phyloP scores from a whole-genome alignment of 805 yeast genomes.

The Sugiyamaella lignohabitans region DNA sequence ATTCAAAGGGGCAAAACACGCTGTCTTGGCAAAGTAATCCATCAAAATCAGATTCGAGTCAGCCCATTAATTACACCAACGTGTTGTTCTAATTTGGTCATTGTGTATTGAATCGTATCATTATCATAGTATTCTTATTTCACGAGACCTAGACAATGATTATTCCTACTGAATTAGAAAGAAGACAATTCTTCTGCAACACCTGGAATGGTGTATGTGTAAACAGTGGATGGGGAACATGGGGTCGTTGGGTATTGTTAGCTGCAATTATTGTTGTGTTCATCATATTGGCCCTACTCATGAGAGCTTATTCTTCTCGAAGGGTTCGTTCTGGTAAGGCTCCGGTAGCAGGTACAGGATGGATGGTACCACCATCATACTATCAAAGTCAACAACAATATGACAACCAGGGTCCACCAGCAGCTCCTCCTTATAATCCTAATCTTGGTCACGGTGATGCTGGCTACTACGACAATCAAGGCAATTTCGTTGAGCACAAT shows the following conservation, averaged over 20 bases:
- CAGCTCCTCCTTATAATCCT: constrained; percentile 27
- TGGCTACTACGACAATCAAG: constrained; percentile 67
- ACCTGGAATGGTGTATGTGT: constrained; percentile 5
- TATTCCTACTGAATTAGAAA: constrained; percentile 3
- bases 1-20: no score
- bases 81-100: no score
- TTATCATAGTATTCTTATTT: no score
- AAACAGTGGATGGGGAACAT: constrained; percentile 26
- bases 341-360: constrained; percentile 70
- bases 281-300: constrained; percentile 20
- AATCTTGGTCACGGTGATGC: constrained; percentile 43
- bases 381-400: constrained; percentile 49
- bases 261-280: constrained; percentile 25
- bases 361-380: constrained; percentile 85
- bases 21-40: no score
- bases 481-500: constrained; percentile 31
- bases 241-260: constrained; percentile 35
- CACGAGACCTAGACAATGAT: not conserved
- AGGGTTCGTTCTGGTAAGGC: constrained; percentile 35
- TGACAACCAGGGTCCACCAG: constrained; percentile 11
- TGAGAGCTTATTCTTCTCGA: constrained; percentile 22
- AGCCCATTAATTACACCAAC: no score
- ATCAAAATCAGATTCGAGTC: no score
- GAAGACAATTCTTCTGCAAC: constrained; percentile 9
- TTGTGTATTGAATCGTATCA: no score